phyloP scores from a whole-genome alignment of 2,329 filamentous ascomycete genomes.

The Drechslerella stenobrocha region DNA sequence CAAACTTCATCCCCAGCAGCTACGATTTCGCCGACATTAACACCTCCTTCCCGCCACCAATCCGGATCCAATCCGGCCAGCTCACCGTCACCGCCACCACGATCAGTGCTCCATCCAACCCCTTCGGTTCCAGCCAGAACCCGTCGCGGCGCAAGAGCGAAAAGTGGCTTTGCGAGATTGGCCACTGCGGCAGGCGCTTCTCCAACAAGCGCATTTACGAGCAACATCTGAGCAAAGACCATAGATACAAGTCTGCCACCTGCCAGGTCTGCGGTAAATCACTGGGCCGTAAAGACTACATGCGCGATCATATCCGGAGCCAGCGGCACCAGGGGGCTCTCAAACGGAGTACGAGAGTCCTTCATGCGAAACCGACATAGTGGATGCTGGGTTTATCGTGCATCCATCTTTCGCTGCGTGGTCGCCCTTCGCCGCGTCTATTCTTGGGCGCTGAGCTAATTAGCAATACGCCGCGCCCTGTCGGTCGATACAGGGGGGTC shows the following conservation, averaged over 20 bases:
- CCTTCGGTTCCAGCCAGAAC: neutral
- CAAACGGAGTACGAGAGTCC: neutral
- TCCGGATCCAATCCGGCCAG: no score
- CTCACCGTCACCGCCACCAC: neutral
- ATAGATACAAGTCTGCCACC: conserved; percentile 18
- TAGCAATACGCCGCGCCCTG: no score
- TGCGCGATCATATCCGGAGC: conserved; percentile 31
- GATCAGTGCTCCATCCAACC: neutral
- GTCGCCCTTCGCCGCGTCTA: no score
- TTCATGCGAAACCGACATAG: neutral
- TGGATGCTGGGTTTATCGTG: no score
- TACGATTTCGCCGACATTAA: no score
- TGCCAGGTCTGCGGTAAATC: conserved; percentile 15
- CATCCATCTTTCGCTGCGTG: no score
- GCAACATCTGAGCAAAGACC: conserved; percentile 28
- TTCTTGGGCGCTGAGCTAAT: no score
- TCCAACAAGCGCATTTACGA: conserved; percentile 30
- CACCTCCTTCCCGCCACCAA: no score
- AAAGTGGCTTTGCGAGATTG: conserved; percentile 12
- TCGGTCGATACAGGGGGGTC: no score
- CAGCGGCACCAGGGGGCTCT: conserved; percentile 12
- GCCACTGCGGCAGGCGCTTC: conserved; percentile 8
- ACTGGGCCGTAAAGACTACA: conserved; percentile 32
- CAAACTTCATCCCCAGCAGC: no score
- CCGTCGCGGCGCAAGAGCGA: conserved; percentile 4